Evolutionary conservation across 345 rosid genomes (phyloP).

Genomic region (Heritiera littoralis): DNA sequence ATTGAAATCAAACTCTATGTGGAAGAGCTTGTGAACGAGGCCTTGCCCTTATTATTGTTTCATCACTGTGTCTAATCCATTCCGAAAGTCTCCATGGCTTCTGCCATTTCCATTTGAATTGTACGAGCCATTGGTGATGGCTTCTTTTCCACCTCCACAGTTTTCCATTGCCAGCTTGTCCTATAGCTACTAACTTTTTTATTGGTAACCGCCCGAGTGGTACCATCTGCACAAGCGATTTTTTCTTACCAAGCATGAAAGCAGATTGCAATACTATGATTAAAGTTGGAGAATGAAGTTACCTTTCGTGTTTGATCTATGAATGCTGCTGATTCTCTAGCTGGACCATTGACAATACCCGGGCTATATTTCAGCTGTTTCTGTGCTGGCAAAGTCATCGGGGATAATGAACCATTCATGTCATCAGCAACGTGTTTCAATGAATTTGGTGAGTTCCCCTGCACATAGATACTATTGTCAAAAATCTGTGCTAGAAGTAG

Average conservation of each 20-base stretch:
- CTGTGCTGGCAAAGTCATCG: constrained; percentile 79
- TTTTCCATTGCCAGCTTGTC: constrained; percentile 66
- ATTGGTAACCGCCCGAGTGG: constrained; percentile 77
- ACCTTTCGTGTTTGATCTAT: constrained; percentile 74
- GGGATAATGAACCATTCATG: constrained; percentile 58
- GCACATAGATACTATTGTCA: constrained; percentile 31
- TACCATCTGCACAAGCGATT: constrained; percentile 67
- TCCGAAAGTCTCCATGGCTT: constrained; percentile 99
- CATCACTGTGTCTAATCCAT: constrained; percentile 87
- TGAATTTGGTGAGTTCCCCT: constrained; percentile 63
- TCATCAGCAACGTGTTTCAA: constrained; percentile 66
- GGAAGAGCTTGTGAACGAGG: constrained; percentile 59
- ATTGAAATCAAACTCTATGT: constrained; percentile 34
- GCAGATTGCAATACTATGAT: not conserved
- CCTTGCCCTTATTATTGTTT: constrained; percentile 64
- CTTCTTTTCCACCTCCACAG: constrained; percentile 99
- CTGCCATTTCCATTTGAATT: constrained; percentile 99
- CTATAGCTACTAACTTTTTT: constrained; percentile 64
- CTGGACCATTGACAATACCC: constrained; percentile 73
- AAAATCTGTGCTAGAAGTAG: constrained; percentile 3
- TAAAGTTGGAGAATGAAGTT: constrained; percentile 19
- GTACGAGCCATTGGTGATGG: constrained; percentile 96
- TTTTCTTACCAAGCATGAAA: constrained; percentile 21
- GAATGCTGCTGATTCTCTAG: constrained; percentile 63
- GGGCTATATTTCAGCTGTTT: constrained; percentile 91